phyloP scores from a whole-genome alignment of 2,329 filamentous ascomycete genomes.

The Claviceps citrina region DNA sequence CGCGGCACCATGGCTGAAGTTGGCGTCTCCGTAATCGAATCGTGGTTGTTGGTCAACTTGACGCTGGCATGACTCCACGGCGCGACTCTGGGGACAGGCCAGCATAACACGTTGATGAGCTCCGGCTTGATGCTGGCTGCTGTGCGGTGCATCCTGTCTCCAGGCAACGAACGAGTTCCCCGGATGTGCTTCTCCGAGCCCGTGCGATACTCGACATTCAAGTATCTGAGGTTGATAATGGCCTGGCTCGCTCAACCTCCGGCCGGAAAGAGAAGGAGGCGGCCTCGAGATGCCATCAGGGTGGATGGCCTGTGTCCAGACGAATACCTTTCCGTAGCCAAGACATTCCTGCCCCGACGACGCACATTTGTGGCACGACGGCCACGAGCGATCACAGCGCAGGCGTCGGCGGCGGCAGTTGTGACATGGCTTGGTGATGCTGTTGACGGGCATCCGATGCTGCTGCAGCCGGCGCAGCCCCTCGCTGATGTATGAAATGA shows the following conservation, averaged over 20 bases:
- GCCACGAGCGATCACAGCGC: slow-evolving; percentile 45
- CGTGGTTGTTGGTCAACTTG: background rate
- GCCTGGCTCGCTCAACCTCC: background rate
- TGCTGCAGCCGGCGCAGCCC: background rate
- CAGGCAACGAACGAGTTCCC: background rate
- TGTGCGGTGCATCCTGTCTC: background rate
- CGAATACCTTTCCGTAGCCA: slow-evolving; percentile 44
- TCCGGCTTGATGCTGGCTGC: background rate
- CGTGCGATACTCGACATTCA: background rate
- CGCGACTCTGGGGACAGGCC: background rate
- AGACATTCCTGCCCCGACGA: slow-evolving; percentile 41
- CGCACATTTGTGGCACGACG: slow-evolving; percentile 43
- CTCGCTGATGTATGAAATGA: background rate
- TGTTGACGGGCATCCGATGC: slow-evolving; percentile 18
- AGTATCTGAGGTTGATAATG: background rate
- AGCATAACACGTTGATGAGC: background rate
- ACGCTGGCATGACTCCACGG: background rate
- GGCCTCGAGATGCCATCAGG: slow-evolving; percentile 30
- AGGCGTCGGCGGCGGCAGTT: slow-evolving; percentile 46
- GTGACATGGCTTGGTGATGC: slow-evolving; percentile 35
- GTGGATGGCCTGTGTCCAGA: slow-evolving; percentile 41
- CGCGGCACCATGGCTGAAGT: background rate
- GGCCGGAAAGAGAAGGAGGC: slow-evolving; percentile 13
- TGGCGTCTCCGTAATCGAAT: background rate
- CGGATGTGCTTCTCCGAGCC: background rate